These are phyloP conservation scores for Globisporangium rhizosaccharum DNA, from an alignment of 352 stramenopile species.

Conservation along the genomic window DNA sequence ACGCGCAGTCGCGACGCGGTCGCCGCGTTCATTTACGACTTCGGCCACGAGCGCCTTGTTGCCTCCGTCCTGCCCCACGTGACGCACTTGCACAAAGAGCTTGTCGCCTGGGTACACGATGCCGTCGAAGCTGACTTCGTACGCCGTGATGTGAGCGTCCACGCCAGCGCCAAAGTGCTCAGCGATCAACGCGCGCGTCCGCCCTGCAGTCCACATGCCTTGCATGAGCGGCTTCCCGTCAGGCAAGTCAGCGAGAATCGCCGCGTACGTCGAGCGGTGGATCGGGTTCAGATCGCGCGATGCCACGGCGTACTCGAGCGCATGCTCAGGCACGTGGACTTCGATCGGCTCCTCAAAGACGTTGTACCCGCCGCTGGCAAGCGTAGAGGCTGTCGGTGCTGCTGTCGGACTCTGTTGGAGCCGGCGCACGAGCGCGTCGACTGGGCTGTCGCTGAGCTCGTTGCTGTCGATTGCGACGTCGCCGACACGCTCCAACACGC, in stretches of 20 bases:
- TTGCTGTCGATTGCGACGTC: slow-evolving; percentile 28
- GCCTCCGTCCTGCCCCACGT: slow-evolving; percentile 57
- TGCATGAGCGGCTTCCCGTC: slow-evolving; percentile 82
- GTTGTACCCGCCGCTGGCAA: slow-evolving; percentile 57
- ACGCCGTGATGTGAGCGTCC: slow-evolving; percentile 67
- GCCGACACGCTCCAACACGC: slow-evolving; percentile 26
- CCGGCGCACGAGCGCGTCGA: slow-evolving; percentile 36
- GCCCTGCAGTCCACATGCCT: slow-evolving; percentile 85
- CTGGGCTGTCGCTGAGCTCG: slow-evolving; percentile 41
- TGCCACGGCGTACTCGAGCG: slow-evolving; percentile 66
- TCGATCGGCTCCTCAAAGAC: slow-evolving; percentile 60
- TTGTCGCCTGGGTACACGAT: slow-evolving; percentile 86
- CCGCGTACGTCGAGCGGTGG: slow-evolving; percentile 71
- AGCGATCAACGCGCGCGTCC: slow-evolving; percentile 65
- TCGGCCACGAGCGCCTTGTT: slow-evolving; percentile 70
- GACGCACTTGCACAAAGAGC: slow-evolving; percentile 72
- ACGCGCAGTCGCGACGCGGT: slow-evolving; percentile 66
- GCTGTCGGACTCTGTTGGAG: slow-evolving; percentile 17
- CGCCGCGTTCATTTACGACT: slow-evolving; percentile 65
- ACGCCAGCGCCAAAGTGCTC: slow-evolving; percentile 39
- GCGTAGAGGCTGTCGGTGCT: slow-evolving; percentile 20
- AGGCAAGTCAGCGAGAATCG: slow-evolving; percentile 68
- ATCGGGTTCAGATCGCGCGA: slow-evolving; percentile 87
- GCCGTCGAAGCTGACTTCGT: slow-evolving; percentile 78
- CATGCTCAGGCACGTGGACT: slow-evolving; percentile 59